phyloP scores from a whole-genome alignment of 805 yeast species.

The Yarrowia yakushimensis region DNA sequence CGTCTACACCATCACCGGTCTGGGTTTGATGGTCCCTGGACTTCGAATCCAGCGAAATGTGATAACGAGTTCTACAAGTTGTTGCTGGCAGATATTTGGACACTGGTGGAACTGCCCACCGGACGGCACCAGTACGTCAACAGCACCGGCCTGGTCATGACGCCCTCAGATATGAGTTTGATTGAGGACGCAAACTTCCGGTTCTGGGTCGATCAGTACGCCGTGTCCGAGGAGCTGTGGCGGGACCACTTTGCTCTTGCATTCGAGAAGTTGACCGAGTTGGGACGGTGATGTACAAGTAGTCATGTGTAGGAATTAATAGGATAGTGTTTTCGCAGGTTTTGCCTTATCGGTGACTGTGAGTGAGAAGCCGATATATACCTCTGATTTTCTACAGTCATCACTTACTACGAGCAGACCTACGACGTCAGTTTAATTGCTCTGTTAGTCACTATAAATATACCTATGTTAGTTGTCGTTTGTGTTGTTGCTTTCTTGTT shows the following conservation, averaged over 20 bases:
- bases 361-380: too few species aligned
- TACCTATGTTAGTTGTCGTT: not conserved
- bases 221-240: constrained; percentile 59
- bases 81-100: constrained; percentile 56
- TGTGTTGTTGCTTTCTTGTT: not conserved
- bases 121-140: constrained; percentile 44
- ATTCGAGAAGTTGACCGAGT: constrained; percentile 67
- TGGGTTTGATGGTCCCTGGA: constrained; percentile 91
- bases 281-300: constrained; percentile 44
- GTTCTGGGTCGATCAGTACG: constrained; percentile 64
- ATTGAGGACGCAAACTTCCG: constrained; percentile 56
- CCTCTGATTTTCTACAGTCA: too few species aligned
- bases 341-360: too few species aligned
- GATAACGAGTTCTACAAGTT: constrained; percentile 68
- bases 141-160: constrained; percentile 74
- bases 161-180: constrained; percentile 76
- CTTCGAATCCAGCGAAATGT: constrained; percentile 69
- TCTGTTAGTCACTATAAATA: constrained; percentile 2
- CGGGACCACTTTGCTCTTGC: constrained; percentile 62
- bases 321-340: too few species aligned
- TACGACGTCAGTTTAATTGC: too few species aligned
- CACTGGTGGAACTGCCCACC: constrained; percentile 38
- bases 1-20: constrained; percentile 60
- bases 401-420: too few species aligned
- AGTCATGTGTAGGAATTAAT: too few species aligned